A percentile compares a stretch with the other conserved stretches of the same genome.
phyloP scores from a whole-genome alignment of 805 yeast species.

The Lipomyces yamanashiensis region DNA sequence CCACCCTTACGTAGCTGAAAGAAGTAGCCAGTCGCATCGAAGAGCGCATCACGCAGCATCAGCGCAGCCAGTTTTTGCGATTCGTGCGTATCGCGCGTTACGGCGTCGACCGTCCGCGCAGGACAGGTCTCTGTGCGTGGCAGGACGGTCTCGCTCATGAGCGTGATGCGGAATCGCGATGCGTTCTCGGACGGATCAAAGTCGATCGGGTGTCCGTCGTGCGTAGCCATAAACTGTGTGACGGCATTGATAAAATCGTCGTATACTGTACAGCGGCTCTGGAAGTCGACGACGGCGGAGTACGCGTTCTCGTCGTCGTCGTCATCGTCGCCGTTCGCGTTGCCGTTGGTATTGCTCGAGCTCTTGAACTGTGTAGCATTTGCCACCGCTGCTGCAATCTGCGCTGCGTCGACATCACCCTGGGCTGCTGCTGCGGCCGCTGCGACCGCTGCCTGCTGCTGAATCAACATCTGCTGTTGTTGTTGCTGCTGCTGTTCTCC shows the following conservation, averaged over 20 bases:
- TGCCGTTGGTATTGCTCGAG: neutral
- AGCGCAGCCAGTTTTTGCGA: constrained; percentile 35
- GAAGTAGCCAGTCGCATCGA: constrained; percentile 32
- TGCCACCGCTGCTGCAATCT: constrained; percentile 14
- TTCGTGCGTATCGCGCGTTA: constrained; percentile 34
- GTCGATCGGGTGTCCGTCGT: constrained; percentile 28
- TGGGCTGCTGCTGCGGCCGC: neutral
- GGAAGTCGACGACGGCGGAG: constrained; percentile 21
- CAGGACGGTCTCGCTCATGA: constrained; percentile 21
- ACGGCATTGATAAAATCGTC: constrained; percentile 22
- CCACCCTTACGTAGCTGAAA: constrained; percentile 36
- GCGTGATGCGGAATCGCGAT: constrained; percentile 30
- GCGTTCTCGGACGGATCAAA: constrained; percentile 23
- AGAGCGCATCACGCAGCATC: constrained; percentile 32
- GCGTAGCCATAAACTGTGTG: constrained; percentile 24
- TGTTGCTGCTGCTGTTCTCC: constrained; percentile 13
- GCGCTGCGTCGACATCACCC: constrained; percentile 7
- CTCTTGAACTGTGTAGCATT: constrained; percentile 2
- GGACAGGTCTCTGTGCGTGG: constrained; percentile 33
- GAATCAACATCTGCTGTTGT: neutral
- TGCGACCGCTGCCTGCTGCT: constrained; percentile 5
- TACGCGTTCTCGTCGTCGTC: constrained; percentile 23
- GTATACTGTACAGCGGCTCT: constrained; percentile 23
- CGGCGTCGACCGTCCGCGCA: constrained; percentile 34
- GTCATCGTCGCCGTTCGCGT: constrained; percentile 18